Evolutionary conservation across 441 rosid species (phyloP), one percentile per base, ranked within the genome.

Genomic region (Brassica hybrid): DNA sequence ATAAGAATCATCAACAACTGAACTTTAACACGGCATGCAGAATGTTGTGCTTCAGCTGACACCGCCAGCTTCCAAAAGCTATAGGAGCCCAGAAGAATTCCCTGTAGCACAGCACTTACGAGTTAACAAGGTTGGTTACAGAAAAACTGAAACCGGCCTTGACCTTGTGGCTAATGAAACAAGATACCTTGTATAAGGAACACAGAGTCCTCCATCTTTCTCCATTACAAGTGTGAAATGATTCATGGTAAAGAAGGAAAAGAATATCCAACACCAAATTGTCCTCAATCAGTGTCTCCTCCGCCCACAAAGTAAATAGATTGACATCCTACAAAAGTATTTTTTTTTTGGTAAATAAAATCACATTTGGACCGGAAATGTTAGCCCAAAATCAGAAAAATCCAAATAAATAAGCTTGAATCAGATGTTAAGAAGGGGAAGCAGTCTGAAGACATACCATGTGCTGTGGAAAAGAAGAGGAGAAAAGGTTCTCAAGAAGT

Each of bases 281-380:
- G 77, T 89, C 91, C 83, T 96, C 99, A 34, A 84, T 86, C 30
- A 96, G 84, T 62, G 85, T 94, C 89, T 90, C 98, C 92, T 96
- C 98, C 3, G 99, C 98, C 98, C 99, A 96, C 80, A 94, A 79
- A 71, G 91, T 87, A 82, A 87, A 92, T 72, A 92, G 87, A 86
- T 91, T 97, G 77, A 86, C 87, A 84, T 90, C 94, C 99, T 94
- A 76, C 50, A 66, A 60, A 76, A 67, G n/a, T n/a, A n/a, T n/a
- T n/a, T n/a, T n/a, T n/a, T n/a, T n/a, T 1, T 6, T 64, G 43
- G n/a, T n/a, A n/a, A n/a, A n/a, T n/a, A n/a, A n/a, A n/a, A n/a
- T n/a, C n/a, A n/a, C n/a, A n/a, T n/a, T n/a, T n/a, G n/a, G n/a
- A n/a, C 79, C 13, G 14, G 16, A 11, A 61, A 41, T 50, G 64